Evolutionary conservation across 2,329 filamentous ascomycete genomes (phyloP).

Genomic region (Claviceps sp.): DNA sequence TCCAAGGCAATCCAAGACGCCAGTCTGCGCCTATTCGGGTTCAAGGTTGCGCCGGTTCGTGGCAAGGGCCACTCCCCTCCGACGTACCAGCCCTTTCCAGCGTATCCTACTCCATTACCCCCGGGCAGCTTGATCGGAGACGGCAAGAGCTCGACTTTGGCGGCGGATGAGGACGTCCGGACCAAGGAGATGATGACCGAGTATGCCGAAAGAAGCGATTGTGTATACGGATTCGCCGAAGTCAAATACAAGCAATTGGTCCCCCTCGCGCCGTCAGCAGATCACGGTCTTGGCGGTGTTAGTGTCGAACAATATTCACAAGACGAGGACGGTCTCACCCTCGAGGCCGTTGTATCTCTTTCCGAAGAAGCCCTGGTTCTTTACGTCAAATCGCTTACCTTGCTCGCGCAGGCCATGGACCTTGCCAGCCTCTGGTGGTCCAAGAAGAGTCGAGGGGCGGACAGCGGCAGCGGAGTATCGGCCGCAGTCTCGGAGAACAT

Average conservation of each 20-base stretch:
- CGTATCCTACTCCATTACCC: conserved; percentile 59
- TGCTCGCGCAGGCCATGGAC: conserved; percentile 90
- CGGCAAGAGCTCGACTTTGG: conserved; percentile 38
- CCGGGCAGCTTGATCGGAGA: conserved; percentile 53
- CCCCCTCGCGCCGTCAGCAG: conserved; percentile 67
- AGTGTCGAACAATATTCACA: conserved; percentile 36
- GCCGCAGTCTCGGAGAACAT: conserved; percentile 33
- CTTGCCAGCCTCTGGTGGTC: conserved; percentile 89
- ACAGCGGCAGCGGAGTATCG: conserved; percentile 30
- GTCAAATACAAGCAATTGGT: conserved; percentile 98
- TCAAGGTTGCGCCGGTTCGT: conserved; percentile 54
- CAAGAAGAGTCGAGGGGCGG: conserved; percentile 53
- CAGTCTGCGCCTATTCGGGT: conserved; percentile 59
- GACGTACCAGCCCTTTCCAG: conserved; percentile 69
- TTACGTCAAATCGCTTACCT: conserved; percentile 84
- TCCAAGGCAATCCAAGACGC: conserved; percentile 93
- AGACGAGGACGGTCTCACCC: conserved; percentile 65
- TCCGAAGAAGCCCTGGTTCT: conserved; percentile 92
- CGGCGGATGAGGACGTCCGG: conserved; percentile 71
- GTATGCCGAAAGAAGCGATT: conserved; percentile 82
- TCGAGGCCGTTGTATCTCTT: conserved; percentile 72
- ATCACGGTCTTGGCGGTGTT: conserved; percentile 55
- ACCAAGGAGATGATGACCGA: conserved; percentile 79
- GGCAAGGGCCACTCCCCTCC: conserved; percentile 60
- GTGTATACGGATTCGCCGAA: conserved; percentile 94